These are phyloP conservation scores for Trifolium pratense DNA, from an alignment of 306 rosid species.

Conservation along the genomic window DNA sequence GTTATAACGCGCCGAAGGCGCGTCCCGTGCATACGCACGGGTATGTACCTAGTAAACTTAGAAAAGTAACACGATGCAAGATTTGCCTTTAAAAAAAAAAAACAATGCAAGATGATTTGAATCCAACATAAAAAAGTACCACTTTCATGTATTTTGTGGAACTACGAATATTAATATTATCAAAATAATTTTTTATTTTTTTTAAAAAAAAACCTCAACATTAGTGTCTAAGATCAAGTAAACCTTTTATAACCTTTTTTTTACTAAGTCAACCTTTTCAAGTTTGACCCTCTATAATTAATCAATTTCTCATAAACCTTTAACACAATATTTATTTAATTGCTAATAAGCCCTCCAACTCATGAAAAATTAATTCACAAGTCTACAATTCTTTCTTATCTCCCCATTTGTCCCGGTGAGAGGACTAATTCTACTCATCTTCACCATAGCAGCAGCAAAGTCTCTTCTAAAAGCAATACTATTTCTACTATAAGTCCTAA, in stretches of 20 bases:
- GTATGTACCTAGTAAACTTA: too few species aligned
- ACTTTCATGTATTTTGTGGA: not conserved
- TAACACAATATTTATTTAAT: conserved; percentile 3
- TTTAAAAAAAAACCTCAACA: too few species aligned
- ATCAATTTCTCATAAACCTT: not conserved
- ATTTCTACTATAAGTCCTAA: conserved; percentile 49
- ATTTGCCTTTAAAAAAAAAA: too few species aligned
- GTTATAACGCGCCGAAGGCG: too few species aligned
- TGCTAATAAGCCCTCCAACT: not conserved
- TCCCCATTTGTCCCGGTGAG: conserved; percentile 68
- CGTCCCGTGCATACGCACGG: too few species aligned
- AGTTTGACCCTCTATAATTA: not conserved
- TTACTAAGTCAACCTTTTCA: not conserved
- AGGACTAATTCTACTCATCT: conserved; percentile 66
- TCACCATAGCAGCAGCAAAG: conserved; percentile 76
- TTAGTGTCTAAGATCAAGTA: not conserved
- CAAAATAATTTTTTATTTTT: too few species aligned
- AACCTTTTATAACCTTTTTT: not conserved
- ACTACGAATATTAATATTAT: conserved; percentile 12
- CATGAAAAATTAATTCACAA: conserved; percentile 48
- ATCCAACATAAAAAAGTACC: too few species aligned
- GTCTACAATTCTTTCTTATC: conserved; percentile 67
- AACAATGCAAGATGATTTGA: too few species aligned
- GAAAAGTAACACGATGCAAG: too few species aligned
- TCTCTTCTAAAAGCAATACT: conserved; percentile 47